Percentiles rank a stretch among this genome's conserved stretches.
These are phyloP conservation scores for Colletotrichum orchidophilum DNA, from an alignment of 2,329 filamentous ascomycete genomes.

Conservation along the genomic window DNA sequence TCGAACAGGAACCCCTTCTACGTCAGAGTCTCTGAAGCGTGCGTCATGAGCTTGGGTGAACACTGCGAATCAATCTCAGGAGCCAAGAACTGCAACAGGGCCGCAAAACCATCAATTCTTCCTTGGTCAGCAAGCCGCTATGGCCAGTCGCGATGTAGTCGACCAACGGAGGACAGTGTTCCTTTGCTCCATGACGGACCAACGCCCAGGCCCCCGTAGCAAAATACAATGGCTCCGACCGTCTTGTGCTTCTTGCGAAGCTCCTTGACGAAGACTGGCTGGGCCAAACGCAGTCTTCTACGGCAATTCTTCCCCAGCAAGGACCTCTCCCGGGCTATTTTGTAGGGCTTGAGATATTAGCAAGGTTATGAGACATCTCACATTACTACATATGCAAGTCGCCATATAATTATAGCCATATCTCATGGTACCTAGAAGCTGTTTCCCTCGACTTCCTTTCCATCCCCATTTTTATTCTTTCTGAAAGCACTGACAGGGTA, in stretches of 20 bases:
- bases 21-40: slow-evolving; percentile 48
- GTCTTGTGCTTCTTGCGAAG: slow-evolving; percentile 46
- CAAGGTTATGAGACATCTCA: no score
- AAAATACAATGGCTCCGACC: slow-evolving; percentile 57
- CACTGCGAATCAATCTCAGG: slow-evolving; percentile 56
- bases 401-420: no score
- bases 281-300: no score
- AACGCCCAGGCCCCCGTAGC: slow-evolving; percentile 61
- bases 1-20: slow-evolving; percentile 48
- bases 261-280: slow-evolving; percentile 45
- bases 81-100: slow-evolving; percentile 62
- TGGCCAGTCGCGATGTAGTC: slow-evolving; percentile 57
- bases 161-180: slow-evolving; percentile 48
- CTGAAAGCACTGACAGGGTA: no score
- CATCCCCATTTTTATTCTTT: no score
- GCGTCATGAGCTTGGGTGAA: slow-evolving; percentile 52
- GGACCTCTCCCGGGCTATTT: no score
- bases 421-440: no score
- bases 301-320: no score
- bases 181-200: slow-evolving; percentile 53
- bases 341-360: no score
- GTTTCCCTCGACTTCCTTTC: no score
- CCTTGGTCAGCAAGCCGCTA: slow-evolving; percentile 51
- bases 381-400: no score
- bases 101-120: slow-evolving; percentile 56